Percentiles rank a stretch among this genome's conserved stretches.
Evolutionary conservation across 179 eudicot genomes (phyloP).

Genomic region (Spinacia oleracea): DNA sequence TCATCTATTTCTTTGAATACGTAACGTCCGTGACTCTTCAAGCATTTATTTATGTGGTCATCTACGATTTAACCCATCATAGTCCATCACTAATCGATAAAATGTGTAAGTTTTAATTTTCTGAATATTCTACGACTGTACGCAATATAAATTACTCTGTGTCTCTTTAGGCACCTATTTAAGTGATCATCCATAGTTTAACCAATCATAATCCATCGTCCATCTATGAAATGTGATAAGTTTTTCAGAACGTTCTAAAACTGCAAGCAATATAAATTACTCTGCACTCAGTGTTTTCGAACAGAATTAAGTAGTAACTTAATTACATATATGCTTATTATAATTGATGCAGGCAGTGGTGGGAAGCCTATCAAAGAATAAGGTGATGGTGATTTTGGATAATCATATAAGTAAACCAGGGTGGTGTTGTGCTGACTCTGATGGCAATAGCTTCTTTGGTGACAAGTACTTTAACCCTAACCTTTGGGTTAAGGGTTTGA

Average conservation of each 20-base stretch:
- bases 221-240: background rate
- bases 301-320: no score
- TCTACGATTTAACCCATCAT: no score
- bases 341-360: conserved; percentile 63
- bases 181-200: no score
- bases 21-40: no score
- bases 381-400: conserved; percentile 86
- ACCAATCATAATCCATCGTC: no score
- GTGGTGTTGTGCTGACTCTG: conserved; percentile 76
- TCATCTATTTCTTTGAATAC: no score
- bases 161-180: no score
- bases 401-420: conserved; percentile 86
- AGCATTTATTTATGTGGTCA: no score
- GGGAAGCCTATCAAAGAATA: conserved; percentile 50
- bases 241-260: background rate
- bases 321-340: no score
- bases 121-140: background rate
- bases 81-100: background rate
- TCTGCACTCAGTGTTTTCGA: no score
- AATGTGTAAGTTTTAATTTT: background rate
- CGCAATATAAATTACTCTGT: background rate
- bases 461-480: conserved; percentile 68
- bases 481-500: conserved; percentile 69
- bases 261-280: background rate
- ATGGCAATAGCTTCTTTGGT: conserved; percentile 90